Evolutionary conservation across 805 yeast species (phyloP).

Genomic region (Myxozyma sirexii): DNA sequence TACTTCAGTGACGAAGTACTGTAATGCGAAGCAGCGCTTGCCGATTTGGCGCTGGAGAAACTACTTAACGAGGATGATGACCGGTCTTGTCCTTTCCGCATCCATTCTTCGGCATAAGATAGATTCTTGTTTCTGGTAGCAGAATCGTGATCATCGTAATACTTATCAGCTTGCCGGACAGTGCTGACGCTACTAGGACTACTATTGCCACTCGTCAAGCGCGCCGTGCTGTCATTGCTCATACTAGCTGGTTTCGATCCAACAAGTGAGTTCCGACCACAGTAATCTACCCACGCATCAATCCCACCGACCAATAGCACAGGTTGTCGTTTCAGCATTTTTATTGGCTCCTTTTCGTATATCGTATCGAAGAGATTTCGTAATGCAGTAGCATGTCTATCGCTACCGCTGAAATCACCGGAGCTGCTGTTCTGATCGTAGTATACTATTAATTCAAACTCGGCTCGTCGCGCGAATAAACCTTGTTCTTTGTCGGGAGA

Average conservation of each 20-base stretch:
- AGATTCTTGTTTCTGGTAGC: neutral
- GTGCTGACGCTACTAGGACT: neutral
- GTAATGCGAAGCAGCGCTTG: constrained; percentile 8
- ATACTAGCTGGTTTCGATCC: neutral
- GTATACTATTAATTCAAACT: constrained; percentile 65
- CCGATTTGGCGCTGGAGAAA: neutral
- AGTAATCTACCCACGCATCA: constrained; percentile 45
- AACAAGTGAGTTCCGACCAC: constrained; percentile 28
- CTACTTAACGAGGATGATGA: neutral
- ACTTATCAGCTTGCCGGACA: neutral
- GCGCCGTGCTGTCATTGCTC: neutral
- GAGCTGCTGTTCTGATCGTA: constrained; percentile 52
- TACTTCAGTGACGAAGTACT: neutral
- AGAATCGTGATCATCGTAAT: neutral
- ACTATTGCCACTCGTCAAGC: neutral
- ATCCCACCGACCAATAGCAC: constrained; percentile 62
- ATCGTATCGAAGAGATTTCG: constrained; percentile 47
- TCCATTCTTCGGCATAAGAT: constrained; percentile 4
- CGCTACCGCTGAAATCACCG: constrained; percentile 29
- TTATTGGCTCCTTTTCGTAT: constrained; percentile 45
- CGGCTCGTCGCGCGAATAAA: constrained; percentile 55
- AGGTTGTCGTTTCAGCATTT: constrained; percentile 47
- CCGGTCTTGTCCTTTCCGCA: neutral
- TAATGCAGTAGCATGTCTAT: constrained; percentile 28
- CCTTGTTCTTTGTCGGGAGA: constrained; percentile 59